These are phyloP conservation scores for Magnusiomyces suaveolens DNA, from an alignment of 1,139 yeast species.

Conservation along the genomic window DNA sequence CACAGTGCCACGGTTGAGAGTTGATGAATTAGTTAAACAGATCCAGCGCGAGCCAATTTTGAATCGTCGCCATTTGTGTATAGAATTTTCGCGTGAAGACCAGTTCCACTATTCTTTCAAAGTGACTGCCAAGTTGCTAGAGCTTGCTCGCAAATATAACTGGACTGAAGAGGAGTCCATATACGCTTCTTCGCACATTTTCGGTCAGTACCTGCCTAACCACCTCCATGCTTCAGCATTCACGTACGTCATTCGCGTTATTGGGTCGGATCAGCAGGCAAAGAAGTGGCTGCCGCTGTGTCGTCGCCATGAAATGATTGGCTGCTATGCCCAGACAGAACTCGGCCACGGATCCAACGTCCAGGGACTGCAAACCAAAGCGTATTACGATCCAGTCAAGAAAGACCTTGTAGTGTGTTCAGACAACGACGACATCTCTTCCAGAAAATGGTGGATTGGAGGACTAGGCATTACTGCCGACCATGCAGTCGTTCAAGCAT, in stretches of 20 bases:
- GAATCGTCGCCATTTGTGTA: neutral
- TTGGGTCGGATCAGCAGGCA: conserved; percentile 4
- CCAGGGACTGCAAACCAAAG: conserved; percentile 68
- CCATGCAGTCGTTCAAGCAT: conserved; percentile 59
- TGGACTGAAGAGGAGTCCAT: conserved; percentile 2
- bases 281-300: conserved; percentile 1
- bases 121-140: neutral
- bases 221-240: conserved; percentile 4
- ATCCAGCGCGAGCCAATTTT: neutral
- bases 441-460: conserved; percentile 82
- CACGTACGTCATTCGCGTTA: conserved; percentile 3
- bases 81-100: conserved; percentile 3
- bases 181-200: neutral
- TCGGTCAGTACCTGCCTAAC: neutral
- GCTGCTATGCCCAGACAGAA: conserved; percentile 80
- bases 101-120: neutral
- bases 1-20: neutral
- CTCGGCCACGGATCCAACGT: conserved; percentile 76
- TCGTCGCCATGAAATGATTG: conserved; percentile 23
- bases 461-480: conserved; percentile 79
- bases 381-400: conserved; percentile 49
- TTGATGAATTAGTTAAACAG: neutral
- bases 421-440: conserved; percentile 19
- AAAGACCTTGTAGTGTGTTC: conserved; percentile 37
- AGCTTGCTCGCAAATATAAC: neutral